phyloP scores from a whole-genome alignment of 768 basidiomycete genomes.

The Kwoniella sp. region DNA sequence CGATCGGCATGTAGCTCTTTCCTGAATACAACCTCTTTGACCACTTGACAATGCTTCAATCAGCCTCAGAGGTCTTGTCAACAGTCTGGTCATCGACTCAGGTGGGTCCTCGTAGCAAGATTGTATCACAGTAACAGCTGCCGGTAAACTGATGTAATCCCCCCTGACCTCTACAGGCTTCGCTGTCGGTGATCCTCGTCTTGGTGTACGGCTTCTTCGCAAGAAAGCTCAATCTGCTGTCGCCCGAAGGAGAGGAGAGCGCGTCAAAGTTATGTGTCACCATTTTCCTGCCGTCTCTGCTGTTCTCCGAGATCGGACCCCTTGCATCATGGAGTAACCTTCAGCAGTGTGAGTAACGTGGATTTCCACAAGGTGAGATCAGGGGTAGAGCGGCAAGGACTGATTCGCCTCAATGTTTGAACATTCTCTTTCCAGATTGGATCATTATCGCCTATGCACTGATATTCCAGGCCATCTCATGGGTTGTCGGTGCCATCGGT shows the following conservation, averaged over 20 bases:
- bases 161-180: too few relatives aligned
- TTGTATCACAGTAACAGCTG: not conserved
- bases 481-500: conserved; percentile 38
- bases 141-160: too few relatives aligned
- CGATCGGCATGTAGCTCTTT: not conserved
- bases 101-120: conserved; percentile 13
- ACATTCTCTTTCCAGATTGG: conserved; percentile 34
- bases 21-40: not conserved
- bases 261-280: conserved; percentile 48
- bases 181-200: conserved; percentile 48
- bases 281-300: conserved; percentile 50
- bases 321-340: conserved; percentile 48
- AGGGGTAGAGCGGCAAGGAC: too few relatives aligned
- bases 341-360: conserved; percentile 41
- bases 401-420: too few relatives aligned
- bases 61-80: conserved; percentile 24
- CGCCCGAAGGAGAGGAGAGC: conserved; percentile 41
- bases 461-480: conserved; percentile 49
- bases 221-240: conserved; percentile 35
- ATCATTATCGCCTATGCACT: conserved; percentile 49
- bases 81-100: conserved; percentile 41
- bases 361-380: too few relatives aligned
- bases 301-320: conserved; percentile 55
- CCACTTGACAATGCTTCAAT: not conserved
- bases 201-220: conserved; percentile 45